These are phyloP conservation scores for Trypanosoma cruzi DNA, from an alignment of 208 protist genomes.

Conservation along the genomic window DNA sequence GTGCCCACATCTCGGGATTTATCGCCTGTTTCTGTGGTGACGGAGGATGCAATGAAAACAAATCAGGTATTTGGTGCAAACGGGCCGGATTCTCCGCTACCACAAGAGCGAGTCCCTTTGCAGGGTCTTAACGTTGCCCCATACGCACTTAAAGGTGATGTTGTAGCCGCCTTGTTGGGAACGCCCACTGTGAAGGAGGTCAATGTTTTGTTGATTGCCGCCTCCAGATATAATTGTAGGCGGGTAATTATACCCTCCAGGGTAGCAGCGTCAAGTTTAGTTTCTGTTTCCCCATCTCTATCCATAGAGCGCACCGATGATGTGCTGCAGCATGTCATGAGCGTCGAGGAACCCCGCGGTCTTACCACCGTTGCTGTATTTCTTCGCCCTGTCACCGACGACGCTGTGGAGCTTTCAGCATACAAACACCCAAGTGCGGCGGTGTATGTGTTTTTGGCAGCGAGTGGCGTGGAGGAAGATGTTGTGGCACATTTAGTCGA, in stretches of 20 bases:
- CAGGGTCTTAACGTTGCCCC: background rate
- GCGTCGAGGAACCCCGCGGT: constrained; percentile 38
- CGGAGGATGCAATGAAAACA: constrained; percentile 11
- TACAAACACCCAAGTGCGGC: constrained; percentile 59
- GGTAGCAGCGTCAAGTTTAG: constrained; percentile 31
- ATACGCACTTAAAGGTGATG: constrained; percentile 50
- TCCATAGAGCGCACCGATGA: constrained; percentile 47
- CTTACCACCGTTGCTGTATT: constrained; percentile 56
- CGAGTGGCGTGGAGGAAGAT: constrained; percentile 27
- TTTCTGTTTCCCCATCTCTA: constrained; percentile 45
- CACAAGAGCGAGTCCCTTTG: background rate
- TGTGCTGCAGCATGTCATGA: constrained; percentile 44
- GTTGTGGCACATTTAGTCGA: constrained; percentile 32
- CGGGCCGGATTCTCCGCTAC: background rate
- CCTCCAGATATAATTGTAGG: constrained; percentile 59
- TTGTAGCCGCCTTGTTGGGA: constrained; percentile 50
- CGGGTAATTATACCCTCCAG: constrained; percentile 53
- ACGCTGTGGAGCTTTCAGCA: constrained; percentile 39
- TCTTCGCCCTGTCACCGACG: constrained; percentile 24
- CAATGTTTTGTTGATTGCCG: constrained; percentile 61
- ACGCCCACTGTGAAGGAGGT: constrained; percentile 44
- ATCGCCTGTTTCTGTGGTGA: constrained; percentile 13
- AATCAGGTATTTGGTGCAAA: background rate
- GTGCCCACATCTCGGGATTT: constrained; percentile 25
- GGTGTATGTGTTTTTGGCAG: constrained; percentile 66